Base-by-base conservation (phyloP, 192 early-diverging fungal species). In the Backusella parvicylindrica region DNA sequence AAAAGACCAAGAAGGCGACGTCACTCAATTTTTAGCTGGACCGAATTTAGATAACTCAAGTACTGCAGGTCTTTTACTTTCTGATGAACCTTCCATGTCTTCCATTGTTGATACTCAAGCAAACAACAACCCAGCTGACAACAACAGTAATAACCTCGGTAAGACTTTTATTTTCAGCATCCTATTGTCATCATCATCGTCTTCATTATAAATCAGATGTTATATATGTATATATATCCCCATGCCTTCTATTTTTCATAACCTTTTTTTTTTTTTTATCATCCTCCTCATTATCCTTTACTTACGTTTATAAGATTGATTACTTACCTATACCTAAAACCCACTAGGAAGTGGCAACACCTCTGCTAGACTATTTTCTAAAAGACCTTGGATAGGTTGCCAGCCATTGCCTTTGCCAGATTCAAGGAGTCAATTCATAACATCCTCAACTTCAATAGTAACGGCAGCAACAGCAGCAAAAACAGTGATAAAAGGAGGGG, bases 31-130 rank as follows among this genome's bases (percentile, higher is more conserved):
- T 60, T 28, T 60, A 28, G 23, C 28, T 60, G 53, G 53, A 28
- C 53, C 26, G 53, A 60, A 60, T 60, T 28, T 23, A 26, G 53
- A 60, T 60, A 60, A 23, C 13, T 60, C 26, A 60, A 60, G 23
- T 9, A 60, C 23, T 60, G 53, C 23, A 28, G 53, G 26, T 60
- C 53, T 12, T 60, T 60, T 60, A 60, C 23, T n/a, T 70, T 70
- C 68, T 47, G 68, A 70, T 70, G 68, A 70, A 70, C 68, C 16
- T 70, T 70, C 41, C 40, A 70, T 70, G 68, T 70, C 68, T 28
- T 70, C 68, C 40, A 70, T 70, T 70, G 37, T 70, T 70, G 68
- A 41, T 28, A 47, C 68, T 26, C 21, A 38, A 30, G 13, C 26
- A 41, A 43, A 70, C n/a, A 26, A 43, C n/a, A 38, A 43, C 13